Evolutionary conservation across 2,329 filamentous ascomycete species (phyloP), one percentile per base, ranked within the genome.

Genomic region (Boeremia lycopersici): DNA sequence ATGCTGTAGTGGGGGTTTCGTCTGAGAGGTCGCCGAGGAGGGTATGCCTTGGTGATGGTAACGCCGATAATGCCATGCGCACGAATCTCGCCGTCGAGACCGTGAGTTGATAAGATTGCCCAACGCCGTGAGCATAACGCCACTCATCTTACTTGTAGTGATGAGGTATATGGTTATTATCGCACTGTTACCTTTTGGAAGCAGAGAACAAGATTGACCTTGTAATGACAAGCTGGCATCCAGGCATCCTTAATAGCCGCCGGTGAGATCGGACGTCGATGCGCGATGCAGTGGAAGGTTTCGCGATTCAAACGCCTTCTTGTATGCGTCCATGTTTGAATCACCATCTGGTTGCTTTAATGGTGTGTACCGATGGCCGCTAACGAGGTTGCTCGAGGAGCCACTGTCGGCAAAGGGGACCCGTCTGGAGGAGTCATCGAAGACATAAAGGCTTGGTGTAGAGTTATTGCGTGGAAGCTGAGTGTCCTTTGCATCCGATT

Each of bases 261-360:
- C 55, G 15, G 61, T 62, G n/a, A 66, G 29, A 30, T 52, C 60
- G 1, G 63, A 53, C n/a, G 59, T 52, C 1, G 64, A 64, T 29
- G 56, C 42, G 8, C 53, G 64, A 36, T 60, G 53, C n/a, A 38
- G 9, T 5, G 49, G 13, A n/a, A 25, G 6, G 7, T 33, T 31
- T 12, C 15, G 29, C 8, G 41, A 23, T 17, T 38, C 35, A 6
- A 50, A 42, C 0, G 52, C 38, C 1, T 42, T 12, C 57, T 60
- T 6, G 60, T 42, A 7, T 48, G 42, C 6, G 62, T 61, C 36
- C 36, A 46, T 19, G 28, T 1, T 31, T 47, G 58, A 33, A 43
- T 36, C 6, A 49, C 48, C 28, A 43, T 23, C 40, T 31, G 40
- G 17, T n/a, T 50, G 54, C 25, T 38, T 56, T 28, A 58, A 30